Evolutionary conservation across 345 rosid genomes (phyloP), one percentile per base, ranked within the genome.

Genomic region (Bretschneidera sinensis): DNA sequence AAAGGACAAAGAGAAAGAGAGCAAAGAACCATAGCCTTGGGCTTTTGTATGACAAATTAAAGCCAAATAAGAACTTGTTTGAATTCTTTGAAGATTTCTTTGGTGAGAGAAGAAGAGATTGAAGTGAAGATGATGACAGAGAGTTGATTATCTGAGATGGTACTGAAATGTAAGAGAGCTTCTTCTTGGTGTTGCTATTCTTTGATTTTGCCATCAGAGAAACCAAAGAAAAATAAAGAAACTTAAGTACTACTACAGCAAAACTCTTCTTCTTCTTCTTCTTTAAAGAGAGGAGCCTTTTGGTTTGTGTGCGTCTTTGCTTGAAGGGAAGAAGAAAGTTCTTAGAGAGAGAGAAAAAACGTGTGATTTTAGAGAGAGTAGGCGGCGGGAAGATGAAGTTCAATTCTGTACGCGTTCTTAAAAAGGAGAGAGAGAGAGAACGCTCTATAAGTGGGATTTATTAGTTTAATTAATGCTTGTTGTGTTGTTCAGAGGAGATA

Each of bases 91-190:
- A 63, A 24, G 83, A 55, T 60, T 63, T 63, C 57, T 80, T 91
- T 9, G 91, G 87, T 7, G 97, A 82, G 48, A 84, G 72, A 35
- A 89, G 81, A 55, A 86, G 84, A 22, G 80, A 69, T 24, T 81
- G 83, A 51, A 81, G 71, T 18, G 90, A 81, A 53, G 85, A 79
- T 56, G 91, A 87, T 19, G 92, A 79, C 20, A 79, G 55, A 19
- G 83, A 71, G 52, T 65, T 77, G 25, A 81, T 83, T 55, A 83
- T 76, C 67, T 75, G 86, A 61, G 86, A 74, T 20, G 86, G 85
- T 21, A 86, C 86, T 5, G 82, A 72, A 49, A 85, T 83, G 80
- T 76, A 85, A 24, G 71, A 68, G 45, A 73, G 25, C 62, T 74
- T 80, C 68, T 74, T 83, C 76, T n/a, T n/a, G n/a, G n/a, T n/a